Conservation (phyloP, 345 rosid genomes). For the Moricandia arvensis region DNA sequence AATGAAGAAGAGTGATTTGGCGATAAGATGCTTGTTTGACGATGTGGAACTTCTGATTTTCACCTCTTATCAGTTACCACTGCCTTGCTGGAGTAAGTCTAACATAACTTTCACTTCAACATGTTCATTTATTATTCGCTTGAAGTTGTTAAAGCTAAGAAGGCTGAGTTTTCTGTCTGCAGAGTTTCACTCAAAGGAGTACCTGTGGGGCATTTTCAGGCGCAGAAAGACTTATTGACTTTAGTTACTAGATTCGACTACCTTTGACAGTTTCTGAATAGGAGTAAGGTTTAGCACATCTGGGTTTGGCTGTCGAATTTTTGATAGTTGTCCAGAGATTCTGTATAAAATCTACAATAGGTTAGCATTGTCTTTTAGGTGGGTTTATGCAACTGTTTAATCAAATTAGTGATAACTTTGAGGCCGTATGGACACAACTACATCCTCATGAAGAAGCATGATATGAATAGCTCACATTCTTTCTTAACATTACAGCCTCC, state of each 20-base stretch:
- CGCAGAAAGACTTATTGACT: constrained; percentile 35
- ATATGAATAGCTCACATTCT: too few relatives aligned
- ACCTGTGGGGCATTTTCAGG: constrained; percentile 76
- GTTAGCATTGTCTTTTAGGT: background rate
- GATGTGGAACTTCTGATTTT: constrained; percentile 67
- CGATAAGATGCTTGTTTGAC: constrained; percentile 49
- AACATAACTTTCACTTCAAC: background rate
- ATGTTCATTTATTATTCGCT: background rate
- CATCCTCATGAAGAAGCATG: background rate
- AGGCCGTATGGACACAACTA: too few relatives aligned
- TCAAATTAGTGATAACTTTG: constrained; percentile 1
- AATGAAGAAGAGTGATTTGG: constrained; percentile 52
- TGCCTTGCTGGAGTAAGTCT: constrained; percentile 59
- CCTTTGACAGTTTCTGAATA: constrained; percentile 2
- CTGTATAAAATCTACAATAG: background rate
- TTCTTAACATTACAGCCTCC: too few relatives aligned
- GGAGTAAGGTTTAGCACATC: constrained; percentile 7
- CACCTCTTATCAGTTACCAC: constrained; percentile 59
- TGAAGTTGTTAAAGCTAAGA: background rate
- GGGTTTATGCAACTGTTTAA: background rate
- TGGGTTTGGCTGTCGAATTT: background rate
- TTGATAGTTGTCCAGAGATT: constrained; percentile 8
- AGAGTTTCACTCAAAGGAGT: constrained; percentile 55
- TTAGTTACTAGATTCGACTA: constrained; percentile 2
- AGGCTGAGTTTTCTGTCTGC: constrained; percentile 28